Conservation (phyloP, 192 early-diverging fungal species). For the Gaertneriomyces sp. region DNA sequence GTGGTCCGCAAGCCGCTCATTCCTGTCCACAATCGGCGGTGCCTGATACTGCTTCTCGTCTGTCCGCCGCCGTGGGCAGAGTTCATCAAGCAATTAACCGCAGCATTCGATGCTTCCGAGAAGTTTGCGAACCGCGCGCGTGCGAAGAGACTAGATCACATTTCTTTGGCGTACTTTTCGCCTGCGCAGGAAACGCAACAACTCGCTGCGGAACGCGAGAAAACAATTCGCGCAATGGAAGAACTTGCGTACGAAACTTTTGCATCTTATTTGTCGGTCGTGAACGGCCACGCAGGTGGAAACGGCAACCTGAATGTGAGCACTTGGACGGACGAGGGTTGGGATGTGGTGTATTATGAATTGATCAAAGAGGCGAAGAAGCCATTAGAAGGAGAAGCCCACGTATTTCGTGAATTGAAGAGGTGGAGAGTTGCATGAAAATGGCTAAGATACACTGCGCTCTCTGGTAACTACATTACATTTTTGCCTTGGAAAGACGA, state of each 20-base stretch:
- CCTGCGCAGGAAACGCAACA: not conserved
- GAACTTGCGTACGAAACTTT: not conserved
- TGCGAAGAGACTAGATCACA: conserved; percentile 13
- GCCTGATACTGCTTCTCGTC: conserved; percentile 14
- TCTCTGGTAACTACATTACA: not conserved
- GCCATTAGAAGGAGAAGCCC: conserved; percentile 8
- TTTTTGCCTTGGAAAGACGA: conserved; percentile 24
- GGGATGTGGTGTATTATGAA: conserved; percentile 20
- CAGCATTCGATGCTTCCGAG: conserved; percentile 1
- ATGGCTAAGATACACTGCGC: no score
- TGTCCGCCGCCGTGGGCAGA: not conserved
- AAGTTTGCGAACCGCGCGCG: conserved; percentile 7
- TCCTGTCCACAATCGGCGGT: not conserved
- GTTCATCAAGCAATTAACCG: not conserved
- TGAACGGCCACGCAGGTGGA: not conserved
- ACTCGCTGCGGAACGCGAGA: not conserved
- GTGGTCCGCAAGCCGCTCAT: conserved; percentile 13
- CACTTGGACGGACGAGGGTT: not conserved
- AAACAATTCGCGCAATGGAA: not conserved
- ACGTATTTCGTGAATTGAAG: conserved; percentile 11
- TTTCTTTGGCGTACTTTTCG: conserved; percentile 20
- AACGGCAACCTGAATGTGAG: not conserved
- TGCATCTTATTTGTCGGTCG: not conserved
- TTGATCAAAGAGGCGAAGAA: conserved; percentile 10
- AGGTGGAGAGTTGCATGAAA: conserved; percentile 12